A percentile compares a stretch with the other conserved stretches of the same genome.
phyloP scores from a whole-genome alignment of 768 basidiomycete species.

The Serendipita vermifera region DNA sequence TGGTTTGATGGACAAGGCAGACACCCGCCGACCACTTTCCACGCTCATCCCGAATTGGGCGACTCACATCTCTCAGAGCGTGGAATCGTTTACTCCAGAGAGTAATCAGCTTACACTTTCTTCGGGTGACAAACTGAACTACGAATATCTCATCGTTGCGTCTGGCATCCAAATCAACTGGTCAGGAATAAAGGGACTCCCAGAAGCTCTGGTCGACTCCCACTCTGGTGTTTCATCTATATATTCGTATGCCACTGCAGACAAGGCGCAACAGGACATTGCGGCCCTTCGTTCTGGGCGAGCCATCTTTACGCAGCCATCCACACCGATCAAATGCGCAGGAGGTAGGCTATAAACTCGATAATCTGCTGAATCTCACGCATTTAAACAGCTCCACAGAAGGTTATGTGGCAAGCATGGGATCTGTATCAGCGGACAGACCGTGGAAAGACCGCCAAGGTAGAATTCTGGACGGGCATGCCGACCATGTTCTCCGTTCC shows the following conservation, averaged over 20 bases:
- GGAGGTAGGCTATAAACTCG: conserved; percentile 41
- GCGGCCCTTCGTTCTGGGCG: conserved; percentile 60
- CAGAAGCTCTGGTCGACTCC: conserved; percentile 63
- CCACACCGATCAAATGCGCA: conserved; percentile 86
- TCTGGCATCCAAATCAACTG: conserved; percentile 82
- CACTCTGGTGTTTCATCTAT: conserved; percentile 78
- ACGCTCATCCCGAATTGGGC: conserved; percentile 67
- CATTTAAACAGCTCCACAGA: conserved; percentile 51
- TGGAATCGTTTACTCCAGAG: conserved; percentile 60
- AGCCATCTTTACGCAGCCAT: conserved; percentile 91
- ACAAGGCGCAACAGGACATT: conserved; percentile 79
- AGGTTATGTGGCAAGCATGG: conserved; percentile 98
- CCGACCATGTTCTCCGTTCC: conserved; percentile 95
- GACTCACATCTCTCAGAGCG: conserved; percentile 54
- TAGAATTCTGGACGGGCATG: conserved; percentile 82
- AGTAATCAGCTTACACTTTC: conserved; percentile 60
- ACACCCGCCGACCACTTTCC: conserved; percentile 49
- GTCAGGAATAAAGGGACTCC: conserved; percentile 57
- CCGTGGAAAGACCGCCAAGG: conserved; percentile 41
- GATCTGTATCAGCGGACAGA: conserved; percentile 56
- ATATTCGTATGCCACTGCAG: conserved; percentile 80
- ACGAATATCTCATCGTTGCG: conserved; percentile 81
- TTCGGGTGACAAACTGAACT: conserved; percentile 55
- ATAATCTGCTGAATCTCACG: background rate
- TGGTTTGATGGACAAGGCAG: conserved; percentile 49